Evolutionary conservation across 352 stramenopile species (phyloP).

Genomic region (Pythium sp.): DNA sequence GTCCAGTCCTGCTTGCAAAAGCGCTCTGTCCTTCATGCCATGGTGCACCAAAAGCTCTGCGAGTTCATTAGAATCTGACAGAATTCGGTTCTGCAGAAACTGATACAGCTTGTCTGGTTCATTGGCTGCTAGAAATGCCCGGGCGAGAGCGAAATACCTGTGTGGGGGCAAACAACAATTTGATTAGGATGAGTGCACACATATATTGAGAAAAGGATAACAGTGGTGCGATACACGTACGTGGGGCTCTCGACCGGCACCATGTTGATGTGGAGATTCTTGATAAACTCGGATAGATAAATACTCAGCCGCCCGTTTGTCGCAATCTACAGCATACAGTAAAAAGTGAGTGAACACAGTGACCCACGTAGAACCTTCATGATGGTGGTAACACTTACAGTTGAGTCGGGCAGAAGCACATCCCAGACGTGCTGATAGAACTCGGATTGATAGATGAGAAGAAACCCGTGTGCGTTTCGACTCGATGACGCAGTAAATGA

Average conservation of each 20-base stretch:
- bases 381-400: slow-evolving; percentile 25
- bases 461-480: slow-evolving; percentile 43
- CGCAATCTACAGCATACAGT: slow-evolving; percentile 29
- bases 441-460: slow-evolving; percentile 55
- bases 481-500: background rate
- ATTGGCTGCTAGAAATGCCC: slow-evolving; percentile 42
- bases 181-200: background rate
- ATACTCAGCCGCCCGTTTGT: slow-evolving; percentile 37
- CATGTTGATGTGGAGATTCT: slow-evolving; percentile 42
- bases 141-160: slow-evolving; percentile 55
- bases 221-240: slow-evolving; percentile 26
- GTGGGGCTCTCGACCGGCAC: slow-evolving; percentile 62
- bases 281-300: slow-evolving; percentile 68
- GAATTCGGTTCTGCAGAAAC: slow-evolving; percentile 55
- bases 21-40: slow-evolving; percentile 18
- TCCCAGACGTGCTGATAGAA: slow-evolving; percentile 60
- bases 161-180: background rate
- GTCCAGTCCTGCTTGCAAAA: slow-evolving; percentile 61
- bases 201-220: background rate
- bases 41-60: slow-evolving; percentile 48
- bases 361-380: background rate
- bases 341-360: background rate
- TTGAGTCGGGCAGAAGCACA: slow-evolving; percentile 33
- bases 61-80: slow-evolving; percentile 58
- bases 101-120: slow-evolving; percentile 59